phyloP scores from a whole-genome alignment of 768 basidiomycete genomes.

The Pholiota molesta region DNA sequence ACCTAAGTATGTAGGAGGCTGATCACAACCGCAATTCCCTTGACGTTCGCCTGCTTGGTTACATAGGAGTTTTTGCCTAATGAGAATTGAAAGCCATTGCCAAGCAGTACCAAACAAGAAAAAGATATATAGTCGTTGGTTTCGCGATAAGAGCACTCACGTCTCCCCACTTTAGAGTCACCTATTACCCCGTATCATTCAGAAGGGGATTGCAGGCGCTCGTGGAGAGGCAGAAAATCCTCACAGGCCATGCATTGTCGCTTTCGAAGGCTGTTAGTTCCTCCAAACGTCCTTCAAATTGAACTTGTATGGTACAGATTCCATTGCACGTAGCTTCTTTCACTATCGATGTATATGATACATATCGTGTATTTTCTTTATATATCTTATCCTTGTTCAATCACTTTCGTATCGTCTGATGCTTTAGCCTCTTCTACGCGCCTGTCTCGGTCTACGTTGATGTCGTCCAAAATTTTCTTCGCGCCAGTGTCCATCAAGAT shows the following conservation, averaged over 20 bases:
- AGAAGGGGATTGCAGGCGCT: conserved; percentile 63
- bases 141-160: conserved; percentile 31
- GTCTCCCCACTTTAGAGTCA: conserved; percentile 74
- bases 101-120: conserved; percentile 42
- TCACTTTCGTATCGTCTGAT: conserved; percentile 25
- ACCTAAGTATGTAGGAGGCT: not conserved
- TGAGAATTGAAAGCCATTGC: too few species aligned
- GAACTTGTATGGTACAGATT: conserved; percentile 23
- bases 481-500: conserved; percentile 73
- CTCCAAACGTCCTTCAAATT: conserved; percentile 17
- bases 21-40: not conserved
- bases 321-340: not conserved
- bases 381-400: not conserved
- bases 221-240: conserved; percentile 63
- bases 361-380: not conserved
- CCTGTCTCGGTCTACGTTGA: conserved; percentile 66
- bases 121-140: conserved; percentile 28
- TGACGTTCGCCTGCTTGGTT: too few species aligned
- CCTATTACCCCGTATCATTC: conserved; percentile 49
- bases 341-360: conserved; percentile 7
- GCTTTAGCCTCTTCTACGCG: conserved; percentile 45
- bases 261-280: conserved; percentile 19
- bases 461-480: conserved; percentile 78
- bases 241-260: conserved; percentile 25
- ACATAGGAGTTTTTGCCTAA: not conserved